phyloP scores from a whole-genome alignment of 805 yeast species.

The Brettanomyces anomalus region DNA sequence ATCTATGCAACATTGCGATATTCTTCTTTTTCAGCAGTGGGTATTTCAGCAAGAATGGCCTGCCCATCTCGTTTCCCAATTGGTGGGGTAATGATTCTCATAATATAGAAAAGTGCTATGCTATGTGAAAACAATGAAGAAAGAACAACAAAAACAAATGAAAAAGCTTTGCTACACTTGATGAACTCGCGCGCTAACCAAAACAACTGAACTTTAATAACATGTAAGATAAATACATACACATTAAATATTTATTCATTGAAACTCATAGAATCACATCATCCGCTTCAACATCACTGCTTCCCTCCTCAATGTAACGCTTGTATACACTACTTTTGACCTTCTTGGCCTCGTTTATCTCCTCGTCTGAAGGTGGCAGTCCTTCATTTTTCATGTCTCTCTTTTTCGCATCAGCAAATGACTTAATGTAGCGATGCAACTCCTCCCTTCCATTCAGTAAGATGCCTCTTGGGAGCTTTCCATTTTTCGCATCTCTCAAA shows the following conservation, averaged over 20 bases:
- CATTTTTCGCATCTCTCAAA: constrained; percentile 63
- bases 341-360: constrained; percentile 35
- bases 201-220: too few relatives aligned
- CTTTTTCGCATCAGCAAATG: constrained; percentile 75
- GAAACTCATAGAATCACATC: constrained; percentile 1
- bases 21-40: constrained; percentile 25
- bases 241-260: not conserved
- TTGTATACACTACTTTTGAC: constrained; percentile 36
- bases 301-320: constrained; percentile 25
- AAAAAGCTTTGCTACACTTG: not conserved
- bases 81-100: constrained; percentile 43
- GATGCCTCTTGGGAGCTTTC: constrained; percentile 80
- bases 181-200: too few relatives aligned
- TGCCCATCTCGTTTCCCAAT: constrained; percentile 20
- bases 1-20: constrained; percentile 31
- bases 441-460: constrained; percentile 78
- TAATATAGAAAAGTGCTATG: constrained; percentile 41
- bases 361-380: constrained; percentile 72
- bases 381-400: constrained; percentile 82
- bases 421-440: constrained; percentile 52
- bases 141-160: not conserved
- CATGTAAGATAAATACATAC: too few relatives aligned
- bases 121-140: constrained; percentile 12
- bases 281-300: constrained; percentile 5
- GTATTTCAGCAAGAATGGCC: constrained; percentile 6